These are phyloP conservation scores for Phragmites australis DNA, from an alignment of 176 grass and related monocot species.

Conservation along the genomic window DNA sequence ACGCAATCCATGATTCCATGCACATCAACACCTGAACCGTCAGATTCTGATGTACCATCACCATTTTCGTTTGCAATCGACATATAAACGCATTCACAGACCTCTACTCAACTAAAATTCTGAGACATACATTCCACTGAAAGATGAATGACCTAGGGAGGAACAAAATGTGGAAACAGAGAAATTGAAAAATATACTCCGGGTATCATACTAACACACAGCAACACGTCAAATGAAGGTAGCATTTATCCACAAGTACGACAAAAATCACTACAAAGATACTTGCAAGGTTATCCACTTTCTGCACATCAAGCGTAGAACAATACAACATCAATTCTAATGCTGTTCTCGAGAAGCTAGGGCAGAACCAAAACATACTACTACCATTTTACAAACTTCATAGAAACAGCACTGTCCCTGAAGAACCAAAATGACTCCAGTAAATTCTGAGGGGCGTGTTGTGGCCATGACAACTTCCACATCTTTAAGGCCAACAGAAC, in stretches of 20 bases:
- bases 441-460: neutral
- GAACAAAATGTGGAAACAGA: neutral
- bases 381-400: slow-evolving; percentile 6
- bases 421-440: neutral
- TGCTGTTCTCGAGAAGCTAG: neutral
- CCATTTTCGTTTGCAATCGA: neutral
- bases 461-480: slow-evolving; percentile 12
- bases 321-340: neutral
- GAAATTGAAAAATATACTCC: neutral
- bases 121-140: neutral
- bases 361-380: slow-evolving; percentile 5
- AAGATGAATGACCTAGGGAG: neutral
- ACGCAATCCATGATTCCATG: too few species aligned
- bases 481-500: neutral
- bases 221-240: neutral
- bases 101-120: neutral
- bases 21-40: too few species aligned
- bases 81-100: neutral
- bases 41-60: too few species aligned
- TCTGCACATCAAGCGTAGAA: neutral
- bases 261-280: neutral
- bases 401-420: neutral
- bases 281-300: neutral
- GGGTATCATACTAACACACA: neutral
- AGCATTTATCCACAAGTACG: neutral